phyloP scores from a whole-genome alignment of 495 filamentous ascomycete species.

The Pyrenula aspistea region DNA sequence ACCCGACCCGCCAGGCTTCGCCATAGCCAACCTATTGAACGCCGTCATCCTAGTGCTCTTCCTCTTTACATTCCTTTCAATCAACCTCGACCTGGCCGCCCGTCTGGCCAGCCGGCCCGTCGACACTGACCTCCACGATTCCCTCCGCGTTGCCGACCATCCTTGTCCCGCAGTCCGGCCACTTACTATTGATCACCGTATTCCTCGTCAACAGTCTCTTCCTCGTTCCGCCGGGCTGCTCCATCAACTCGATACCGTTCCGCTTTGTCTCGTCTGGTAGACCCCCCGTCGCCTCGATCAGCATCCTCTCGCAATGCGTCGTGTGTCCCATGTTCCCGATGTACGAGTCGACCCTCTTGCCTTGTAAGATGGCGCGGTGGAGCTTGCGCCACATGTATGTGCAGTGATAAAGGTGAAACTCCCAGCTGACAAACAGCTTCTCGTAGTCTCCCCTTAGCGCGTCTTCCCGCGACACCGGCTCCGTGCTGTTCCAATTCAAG shows the following conservation, averaged over 20 bases:
- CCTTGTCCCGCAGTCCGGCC: background rate
- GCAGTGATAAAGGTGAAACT: conserved; percentile 22
- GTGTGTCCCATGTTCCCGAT: conserved; percentile 12
- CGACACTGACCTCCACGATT: background rate
- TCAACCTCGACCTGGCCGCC: background rate
- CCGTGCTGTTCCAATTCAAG: conserved; percentile 4
- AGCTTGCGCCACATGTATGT: conserved; percentile 22
- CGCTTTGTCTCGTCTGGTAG: background rate
- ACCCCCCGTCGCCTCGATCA: conserved; percentile 3
- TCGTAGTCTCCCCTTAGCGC: conserved; percentile 5
- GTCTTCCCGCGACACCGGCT: conserved; percentile 2
- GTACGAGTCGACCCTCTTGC: conserved; percentile 9
- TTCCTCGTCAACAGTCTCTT: background rate
- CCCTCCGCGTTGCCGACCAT: background rate
- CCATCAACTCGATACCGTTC: background rate
- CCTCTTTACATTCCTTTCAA: background rate
- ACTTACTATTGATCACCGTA: background rate
- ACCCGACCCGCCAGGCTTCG: no score
- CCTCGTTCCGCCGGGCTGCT: background rate
- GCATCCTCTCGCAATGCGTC: conserved; percentile 12
- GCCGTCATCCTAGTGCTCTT: background rate
- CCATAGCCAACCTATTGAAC: no score
- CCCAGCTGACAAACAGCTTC: conserved; percentile 17
- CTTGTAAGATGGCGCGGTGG: conserved; percentile 11
- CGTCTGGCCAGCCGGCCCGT: background rate